Base-by-base conservation (phyloP, 352 stramenopile genomes). In the Salisapilia sapeloensis region DNA sequence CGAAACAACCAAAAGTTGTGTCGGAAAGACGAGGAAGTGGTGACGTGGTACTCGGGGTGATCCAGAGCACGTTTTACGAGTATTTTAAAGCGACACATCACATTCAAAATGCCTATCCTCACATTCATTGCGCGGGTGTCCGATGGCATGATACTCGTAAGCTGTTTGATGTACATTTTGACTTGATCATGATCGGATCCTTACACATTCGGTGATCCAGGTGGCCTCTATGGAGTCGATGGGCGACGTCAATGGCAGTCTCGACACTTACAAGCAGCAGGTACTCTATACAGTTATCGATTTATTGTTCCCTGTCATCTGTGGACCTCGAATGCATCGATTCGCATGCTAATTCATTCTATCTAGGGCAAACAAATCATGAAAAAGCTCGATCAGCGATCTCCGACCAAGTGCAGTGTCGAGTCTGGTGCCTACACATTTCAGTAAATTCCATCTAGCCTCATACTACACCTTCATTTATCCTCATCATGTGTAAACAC, bases 161-260 rank as follows among this genome's bases (percentile, higher is more conserved):
- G 22, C 17, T 17, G 25, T 18, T 4, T 7, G 15, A 7, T 36
- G 10, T 25, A 20, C 11, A 14, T 23, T 36, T 36, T 23, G 30
- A 20, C 16, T 6, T 20, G n/a, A 30, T 27, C 16, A 22, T 47
- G 7, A 7, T 29, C 4, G n/a, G 16, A 12, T 12, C 29, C 12
- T n/a, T n/a, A 27, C 20, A 14, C 9, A 7, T 31, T 14, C 21
- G 13, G 35, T 12, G 15, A 11, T 29, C 21, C 19, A 94, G 80
- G 85, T 96, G 31, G 86, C 85, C 18, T 96, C 84, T 1, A 95
- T 96, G 76, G 86, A 96, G 47, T 84, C 60, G 19, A 81, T 85
- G 24, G 67, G 79, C 19, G 65, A 87, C 25, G 54, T 64, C 25
- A 82, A 59, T 22, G 72, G 69, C 28, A 92, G 83, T 42, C 40